Percentiles rank a stretch among this genome's conserved stretches.
Conservation (phyloP, 371 early-diverging fungal genomes). For the Apophysomyces ossiformis region DNA sequence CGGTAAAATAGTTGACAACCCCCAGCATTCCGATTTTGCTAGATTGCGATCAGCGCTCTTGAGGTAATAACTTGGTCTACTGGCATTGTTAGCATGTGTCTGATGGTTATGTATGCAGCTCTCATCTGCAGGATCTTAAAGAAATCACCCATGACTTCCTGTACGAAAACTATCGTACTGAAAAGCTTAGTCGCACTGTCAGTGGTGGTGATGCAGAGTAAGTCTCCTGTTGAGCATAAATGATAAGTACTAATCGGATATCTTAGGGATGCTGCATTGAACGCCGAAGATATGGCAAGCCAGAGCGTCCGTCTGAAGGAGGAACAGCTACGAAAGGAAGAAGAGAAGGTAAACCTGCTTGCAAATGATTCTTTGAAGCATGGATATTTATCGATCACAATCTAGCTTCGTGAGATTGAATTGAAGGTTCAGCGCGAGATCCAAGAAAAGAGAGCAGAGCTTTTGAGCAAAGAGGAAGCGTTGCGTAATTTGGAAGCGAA, state of each 20-base stretch:
- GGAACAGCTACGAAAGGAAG: slow-evolving; percentile 66
- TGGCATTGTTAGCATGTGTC: background rate
- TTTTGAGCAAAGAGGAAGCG: slow-evolving; percentile 63
- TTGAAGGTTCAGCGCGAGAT: slow-evolving; percentile 63
- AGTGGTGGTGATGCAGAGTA: slow-evolving; percentile 56
- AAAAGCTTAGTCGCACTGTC: slow-evolving; percentile 79
- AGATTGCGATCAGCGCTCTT: slow-evolving; percentile 92
- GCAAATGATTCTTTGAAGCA: too few relatives aligned
- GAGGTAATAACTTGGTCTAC: slow-evolving; percentile 39
- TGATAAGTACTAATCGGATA: background rate
- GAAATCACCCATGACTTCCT: slow-evolving; percentile 84
- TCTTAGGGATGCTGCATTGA: slow-evolving; percentile 41
- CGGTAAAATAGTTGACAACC: slow-evolving; percentile 66
- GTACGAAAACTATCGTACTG: slow-evolving; percentile 93
- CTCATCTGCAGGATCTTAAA: slow-evolving; percentile 94
- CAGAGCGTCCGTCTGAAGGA: slow-evolving; percentile 61
- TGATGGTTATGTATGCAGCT: slow-evolving; percentile 45
- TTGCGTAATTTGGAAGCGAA: slow-evolving; percentile 59
- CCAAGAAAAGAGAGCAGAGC: slow-evolving; percentile 62
- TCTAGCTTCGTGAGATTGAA: slow-evolving; percentile 62
- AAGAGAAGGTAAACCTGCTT: slow-evolving; percentile 49
- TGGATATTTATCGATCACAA: background rate
- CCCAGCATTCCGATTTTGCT: slow-evolving; percentile 96
- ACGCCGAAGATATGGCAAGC: slow-evolving; percentile 59
- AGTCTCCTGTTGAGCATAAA: slow-evolving; percentile 5